Evolutionary conservation across 148 eudicot genomes (phyloP).

Genomic region (Vaccinium corymbosum): DNA sequence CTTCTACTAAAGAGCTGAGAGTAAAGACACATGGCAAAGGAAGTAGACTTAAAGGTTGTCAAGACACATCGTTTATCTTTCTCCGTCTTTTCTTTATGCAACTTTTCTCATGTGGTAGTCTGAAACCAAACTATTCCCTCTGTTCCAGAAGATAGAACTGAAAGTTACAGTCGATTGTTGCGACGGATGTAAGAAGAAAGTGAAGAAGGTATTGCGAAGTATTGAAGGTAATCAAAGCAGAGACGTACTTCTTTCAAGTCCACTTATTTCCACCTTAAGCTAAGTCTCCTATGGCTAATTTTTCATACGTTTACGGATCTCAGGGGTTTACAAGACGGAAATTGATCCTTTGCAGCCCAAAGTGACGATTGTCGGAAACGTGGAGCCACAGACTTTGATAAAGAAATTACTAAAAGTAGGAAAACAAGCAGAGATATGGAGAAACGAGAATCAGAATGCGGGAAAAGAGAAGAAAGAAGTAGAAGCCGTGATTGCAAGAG

Average conservation of each 20-base stretch:
- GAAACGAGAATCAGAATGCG: background rate
- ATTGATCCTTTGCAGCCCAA: conserved; percentile 15
- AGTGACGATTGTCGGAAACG: conserved; percentile 10
- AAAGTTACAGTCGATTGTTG: conserved; percentile 11
- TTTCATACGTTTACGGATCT: background rate
- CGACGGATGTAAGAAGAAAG: conserved; percentile 17
- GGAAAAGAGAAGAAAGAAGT: conserved; percentile 1
- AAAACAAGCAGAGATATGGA: conserved; percentile 18
- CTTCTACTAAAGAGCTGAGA: background rate
- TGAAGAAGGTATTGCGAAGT: conserved; percentile 9
- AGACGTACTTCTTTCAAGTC: background rate
- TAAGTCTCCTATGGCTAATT: background rate
- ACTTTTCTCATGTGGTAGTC: conserved; percentile 5
- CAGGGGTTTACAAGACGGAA: conserved; percentile 17
- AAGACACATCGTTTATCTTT: background rate
- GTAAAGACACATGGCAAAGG: conserved; percentile 11
- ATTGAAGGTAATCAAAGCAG: conserved; percentile 15
- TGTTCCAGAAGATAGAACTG: conserved; percentile 16
- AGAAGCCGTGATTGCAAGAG: background rate
- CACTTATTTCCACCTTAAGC: background rate
- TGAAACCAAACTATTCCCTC: conserved; percentile 11
- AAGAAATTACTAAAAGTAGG: conserved; percentile 2
- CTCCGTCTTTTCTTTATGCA: background rate
- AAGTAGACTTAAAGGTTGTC: background rate
- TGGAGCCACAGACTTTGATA: conserved; percentile 15